Conservation (phyloP, 2,329 filamentous ascomycete genomes). For the Colletotrichum sansevieriae region DNA sequence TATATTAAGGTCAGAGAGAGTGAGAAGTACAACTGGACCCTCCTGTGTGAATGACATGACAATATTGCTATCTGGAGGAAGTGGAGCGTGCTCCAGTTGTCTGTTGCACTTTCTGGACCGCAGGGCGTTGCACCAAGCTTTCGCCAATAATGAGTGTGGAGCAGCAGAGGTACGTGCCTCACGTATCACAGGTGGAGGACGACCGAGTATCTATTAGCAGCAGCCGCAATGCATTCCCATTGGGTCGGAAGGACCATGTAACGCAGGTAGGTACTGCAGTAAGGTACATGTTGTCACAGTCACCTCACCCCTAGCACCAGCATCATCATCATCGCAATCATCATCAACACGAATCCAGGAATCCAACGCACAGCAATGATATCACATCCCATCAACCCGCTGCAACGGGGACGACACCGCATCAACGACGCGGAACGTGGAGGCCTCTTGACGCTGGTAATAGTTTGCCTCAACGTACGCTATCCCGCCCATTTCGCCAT, state of each 20-base stretch:
- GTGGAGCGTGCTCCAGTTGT: too few species aligned
- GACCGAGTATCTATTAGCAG: neutral
- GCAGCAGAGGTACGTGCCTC: slow-evolving; percentile 12
- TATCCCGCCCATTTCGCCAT: neutral
- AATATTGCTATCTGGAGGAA: neutral
- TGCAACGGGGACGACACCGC: neutral
- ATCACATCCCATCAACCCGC: slow-evolving; percentile 31
- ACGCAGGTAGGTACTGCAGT: too few species aligned
- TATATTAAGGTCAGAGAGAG: too few species aligned
- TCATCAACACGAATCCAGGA: slow-evolving; percentile 1
- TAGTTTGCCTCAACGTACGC: slow-evolving; percentile 9
- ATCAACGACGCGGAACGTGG: neutral
- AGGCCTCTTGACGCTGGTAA: slow-evolving; percentile 23
- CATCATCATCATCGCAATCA: slow-evolving; percentile 18
- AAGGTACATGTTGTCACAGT: slow-evolving; percentile 20
- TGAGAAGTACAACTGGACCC: too few species aligned
- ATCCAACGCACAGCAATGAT: slow-evolving; percentile 23
- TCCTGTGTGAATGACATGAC: neutral
- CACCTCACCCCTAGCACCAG: neutral
- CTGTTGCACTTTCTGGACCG: slow-evolving; percentile 18
- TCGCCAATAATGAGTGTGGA: slow-evolving; percentile 27
- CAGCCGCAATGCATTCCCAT: slow-evolving; percentile 25
- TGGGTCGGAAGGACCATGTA: neutral
- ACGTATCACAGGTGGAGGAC: neutral
- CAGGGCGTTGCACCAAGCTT: slow-evolving; percentile 38